These are phyloP conservation scores for Corchorus capsularis DNA, from an alignment of 345 rosid species.

Conservation along the genomic window DNA sequence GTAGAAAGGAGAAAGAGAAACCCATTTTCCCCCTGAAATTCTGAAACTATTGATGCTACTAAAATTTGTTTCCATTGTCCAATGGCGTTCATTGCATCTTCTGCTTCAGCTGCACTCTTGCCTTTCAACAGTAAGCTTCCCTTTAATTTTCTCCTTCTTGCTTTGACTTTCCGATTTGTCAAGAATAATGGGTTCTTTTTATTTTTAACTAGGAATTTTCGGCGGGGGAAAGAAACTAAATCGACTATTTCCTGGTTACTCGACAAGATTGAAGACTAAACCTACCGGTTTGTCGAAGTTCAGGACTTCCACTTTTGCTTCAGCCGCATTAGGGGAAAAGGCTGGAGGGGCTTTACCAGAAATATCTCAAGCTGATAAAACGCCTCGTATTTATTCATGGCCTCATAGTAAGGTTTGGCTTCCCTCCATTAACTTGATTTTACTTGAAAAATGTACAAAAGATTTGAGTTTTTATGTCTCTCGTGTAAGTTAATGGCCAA, in stretches of 20 bases:
- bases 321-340: conserved; percentile 23
- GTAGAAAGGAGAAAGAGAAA: background rate
- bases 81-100: conserved; percentile 36
- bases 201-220: conserved; percentile 29
- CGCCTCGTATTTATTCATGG: conserved; percentile 44
- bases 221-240: conserved; percentile 30
- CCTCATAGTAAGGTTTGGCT: conserved; percentile 35
- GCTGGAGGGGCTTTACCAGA: conserved; percentile 28
- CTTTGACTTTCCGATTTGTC: background rate
- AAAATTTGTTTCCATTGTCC: conserved; percentile 9
- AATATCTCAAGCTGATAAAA: conserved; percentile 27
- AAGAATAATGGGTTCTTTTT: background rate
- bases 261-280: conserved; percentile 16
- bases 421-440: background rate
- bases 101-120: conserved; percentile 32
- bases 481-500: background rate
- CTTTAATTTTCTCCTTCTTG: background rate
- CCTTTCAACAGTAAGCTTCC: conserved; percentile 34
- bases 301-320: conserved; percentile 29
- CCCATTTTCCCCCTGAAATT: background rate
- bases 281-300: conserved; percentile 11
- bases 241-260: conserved; percentile 23
- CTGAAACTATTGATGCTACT: too few relatives aligned
- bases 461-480: background rate
- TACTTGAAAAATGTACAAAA: background rate